Base-by-base conservation (phyloP, 192 early-diverging fungal species). In the Oehlia diaphana region DNA sequence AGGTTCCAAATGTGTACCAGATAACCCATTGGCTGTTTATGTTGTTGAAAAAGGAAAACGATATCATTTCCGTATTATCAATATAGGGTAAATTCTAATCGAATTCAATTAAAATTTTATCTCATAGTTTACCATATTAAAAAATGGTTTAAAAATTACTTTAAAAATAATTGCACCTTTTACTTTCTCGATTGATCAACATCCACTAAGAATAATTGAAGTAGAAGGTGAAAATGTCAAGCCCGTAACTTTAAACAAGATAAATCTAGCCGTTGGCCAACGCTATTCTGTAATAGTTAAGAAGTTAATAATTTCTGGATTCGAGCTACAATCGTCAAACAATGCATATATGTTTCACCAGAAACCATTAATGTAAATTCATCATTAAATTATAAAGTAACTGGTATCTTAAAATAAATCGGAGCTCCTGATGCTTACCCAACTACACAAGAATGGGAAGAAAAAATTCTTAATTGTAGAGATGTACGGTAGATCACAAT, bases 21-120 rank as follows among this genome's bases (percentile, higher is more conserved):
- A 70, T 21, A 42, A 44, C 8, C 21, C 19, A 44, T 13, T 44
- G 13, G 68, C 68, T 4, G 39, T 9, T 3, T 70, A 70, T 23
- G 2, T 1, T 9, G 42, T 70, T 12, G 3, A 70, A 70, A 42
- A 70, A 42, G 92, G 92, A 66, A 94, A 92, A 83, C 92, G 89
- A 7, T 95, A 95, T 83, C 90, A 93, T 31, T 74, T 96, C 69
- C 91, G 95, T 10, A 67, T 96, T 44, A 91, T 96, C 84, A 92
- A 91, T 79, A 92, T 92, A 88, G 21, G 53, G 53, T 58, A 58
- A 58, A 42, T 42, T 42, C 39, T 42, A 42, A 9, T 14, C 16
- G 3, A 58, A 58, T 19, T 21, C 6, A 53, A 14, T 53, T 53
- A 42, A 42, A 42, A 42, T 58, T 21, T 58, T 16, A 7, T 58